Conservation (phyloP, 306 rosid species). For the Cucumis hystrix region DNA sequence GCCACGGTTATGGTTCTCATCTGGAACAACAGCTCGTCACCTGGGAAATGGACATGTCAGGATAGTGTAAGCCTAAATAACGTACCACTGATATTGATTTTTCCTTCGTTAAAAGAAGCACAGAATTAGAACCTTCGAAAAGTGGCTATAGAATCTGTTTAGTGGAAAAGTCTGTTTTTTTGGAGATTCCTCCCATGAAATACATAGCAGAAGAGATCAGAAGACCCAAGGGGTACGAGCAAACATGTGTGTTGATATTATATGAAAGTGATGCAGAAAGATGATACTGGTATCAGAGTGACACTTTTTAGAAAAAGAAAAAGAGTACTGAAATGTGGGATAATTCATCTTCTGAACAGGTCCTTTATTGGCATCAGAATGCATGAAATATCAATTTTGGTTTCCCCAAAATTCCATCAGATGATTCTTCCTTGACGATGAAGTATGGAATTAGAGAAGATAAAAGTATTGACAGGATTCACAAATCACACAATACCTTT, state of each 20-base stretch:
- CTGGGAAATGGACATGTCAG: not conserved
- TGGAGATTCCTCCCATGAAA: not conserved
- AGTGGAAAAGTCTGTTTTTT: not conserved
- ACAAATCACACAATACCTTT: not conserved
- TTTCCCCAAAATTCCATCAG: conserved; percentile 18
- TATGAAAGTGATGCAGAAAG: conserved; percentile 13
- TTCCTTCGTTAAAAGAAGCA: conserved; percentile 60
- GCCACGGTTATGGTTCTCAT: not conserved
- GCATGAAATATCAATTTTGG: conserved; percentile 17
- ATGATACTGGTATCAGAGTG: conserved; percentile 10
- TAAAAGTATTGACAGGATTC: not conserved
- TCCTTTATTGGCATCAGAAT: conserved; percentile 19
- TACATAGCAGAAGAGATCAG: too few relatives aligned
- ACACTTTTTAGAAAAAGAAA: conserved; percentile 19
- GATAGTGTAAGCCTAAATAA: not conserved
- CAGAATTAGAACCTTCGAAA: conserved; percentile 50
- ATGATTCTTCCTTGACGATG: conserved; percentile 25
- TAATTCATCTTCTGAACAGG: conserved; percentile 12
- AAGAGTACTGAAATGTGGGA: conserved; percentile 12
- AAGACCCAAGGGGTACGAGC: not conserved
- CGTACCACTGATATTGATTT: conserved; percentile 18
- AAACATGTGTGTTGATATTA: not conserved
- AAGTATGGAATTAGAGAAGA: not conserved
- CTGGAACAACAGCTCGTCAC: not conserved
- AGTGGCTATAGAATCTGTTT: conserved; percentile 47